Conservation (phyloP, 2,329 filamentous ascomycete species). For the Clonostachys rosea region DNA sequence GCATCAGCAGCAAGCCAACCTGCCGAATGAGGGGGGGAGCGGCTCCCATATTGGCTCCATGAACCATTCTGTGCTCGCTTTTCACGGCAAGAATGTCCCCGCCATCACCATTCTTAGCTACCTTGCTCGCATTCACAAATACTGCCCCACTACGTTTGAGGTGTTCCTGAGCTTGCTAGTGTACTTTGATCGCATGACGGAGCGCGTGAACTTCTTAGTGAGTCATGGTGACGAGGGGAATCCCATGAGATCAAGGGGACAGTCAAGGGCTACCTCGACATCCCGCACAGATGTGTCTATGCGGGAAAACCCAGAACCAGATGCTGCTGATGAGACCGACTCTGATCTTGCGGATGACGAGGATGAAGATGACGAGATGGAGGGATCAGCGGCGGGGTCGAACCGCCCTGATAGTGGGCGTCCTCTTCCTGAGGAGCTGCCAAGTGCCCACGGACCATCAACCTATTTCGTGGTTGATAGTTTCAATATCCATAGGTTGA, state of each 20-base stretch:
- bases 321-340: slow-evolving; percentile 37
- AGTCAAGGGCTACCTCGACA: background rate
- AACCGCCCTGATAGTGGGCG: slow-evolving; percentile 9
- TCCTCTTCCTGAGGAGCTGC: slow-evolving; percentile 16
- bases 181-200: slow-evolving; percentile 99
- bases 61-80: slow-evolving; percentile 74
- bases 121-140: slow-evolving; percentile 93
- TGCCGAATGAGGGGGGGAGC: slow-evolving; percentile 31
- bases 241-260: slow-evolving; percentile 5
- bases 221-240: slow-evolving; percentile 59
- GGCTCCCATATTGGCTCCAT: slow-evolving; percentile 54
- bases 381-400: background rate
- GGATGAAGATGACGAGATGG: slow-evolving; percentile 23
- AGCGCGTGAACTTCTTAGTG: slow-evolving; percentile 81
- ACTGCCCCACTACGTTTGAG: slow-evolving; percentile 97
- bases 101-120: slow-evolving; percentile 97
- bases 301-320: slow-evolving; percentile 11
- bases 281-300: slow-evolving; percentile 17
- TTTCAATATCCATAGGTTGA: slow-evolving; percentile 95
- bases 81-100: slow-evolving; percentile 96
- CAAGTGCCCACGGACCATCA: slow-evolving; percentile 22
- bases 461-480: slow-evolving; percentile 91
- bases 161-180: slow-evolving; percentile 93
- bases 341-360: slow-evolving; percentile 44
- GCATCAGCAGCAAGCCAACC: slow-evolving; percentile 51